Base-by-base conservation (phyloP, 176 grass and related monocot genomes). In the Tuctoria greenei region DNA sequence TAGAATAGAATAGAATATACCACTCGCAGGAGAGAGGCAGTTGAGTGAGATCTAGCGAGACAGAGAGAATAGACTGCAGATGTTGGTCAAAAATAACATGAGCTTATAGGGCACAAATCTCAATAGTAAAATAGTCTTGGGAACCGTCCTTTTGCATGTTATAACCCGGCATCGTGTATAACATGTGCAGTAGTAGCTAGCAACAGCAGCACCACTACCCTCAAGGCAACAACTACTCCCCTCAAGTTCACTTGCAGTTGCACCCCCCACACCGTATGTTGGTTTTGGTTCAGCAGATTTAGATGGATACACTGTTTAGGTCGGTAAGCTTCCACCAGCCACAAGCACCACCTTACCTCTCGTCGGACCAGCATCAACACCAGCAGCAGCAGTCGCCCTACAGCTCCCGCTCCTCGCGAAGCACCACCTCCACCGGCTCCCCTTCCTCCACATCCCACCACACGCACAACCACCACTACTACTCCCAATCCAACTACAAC, bases 341-440 rank as follows among this genome's bases (percentile, higher is more conserved):
- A 72, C 28, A 49, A 77, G 4, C 67, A 51, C 40, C 74, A 4
- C 16, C 44, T 46, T 51, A 60, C 9, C 50, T 61, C 47, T 79
- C 76, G 64, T 63, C 49, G 76, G 76, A 79, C 23, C 63, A 79
- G n/a, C 43, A 62, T 0, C 74, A 36, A 17, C n/a, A n/a, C n/a
- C n/a, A n/a, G n/a, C 44, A 71, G 18, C 74, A 78, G 59, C 69
- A 64, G 59, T 73, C 57, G n/a, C 67, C 56, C 78, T 80, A 80
- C 67, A 61, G 23, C 67, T 62, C 56, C 67, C 66, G n/a, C 28
- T 61, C 67, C 58, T 72, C 79, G 25, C 50, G 64, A n/a, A 79
- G 63, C 76, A 58, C 39, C 79, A 78, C 70, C 80, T 82, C 80
- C 61, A 75, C 49, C 80, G 71, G 80, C 71, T 67, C 79, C 49